Evolutionary conservation across 805 yeast genomes (phyloP).

Genomic region (Metschnikowia arizonensis): DNA sequence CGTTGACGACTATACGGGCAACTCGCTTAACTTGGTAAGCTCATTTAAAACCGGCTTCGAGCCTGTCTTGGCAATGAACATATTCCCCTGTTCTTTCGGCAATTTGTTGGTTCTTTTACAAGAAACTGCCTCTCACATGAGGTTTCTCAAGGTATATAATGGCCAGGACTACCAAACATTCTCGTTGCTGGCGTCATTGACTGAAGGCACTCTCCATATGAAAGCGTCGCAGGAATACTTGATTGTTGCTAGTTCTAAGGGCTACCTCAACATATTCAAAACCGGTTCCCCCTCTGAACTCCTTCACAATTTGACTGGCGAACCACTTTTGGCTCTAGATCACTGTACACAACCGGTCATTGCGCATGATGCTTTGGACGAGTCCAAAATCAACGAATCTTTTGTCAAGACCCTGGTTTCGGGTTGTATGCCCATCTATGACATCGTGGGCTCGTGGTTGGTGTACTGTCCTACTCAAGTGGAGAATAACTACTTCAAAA

Average conservation of each 20-base stretch:
- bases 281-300: background rate
- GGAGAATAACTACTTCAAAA: slow-evolving; percentile 27
- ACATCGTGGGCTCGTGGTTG: slow-evolving; percentile 47
- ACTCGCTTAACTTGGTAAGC: slow-evolving; percentile 11
- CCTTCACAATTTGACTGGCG: background rate
- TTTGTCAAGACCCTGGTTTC: slow-evolving; percentile 29
- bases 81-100: slow-evolving; percentile 7
- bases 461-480: slow-evolving; percentile 41
- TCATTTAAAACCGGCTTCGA: slow-evolving; percentile 5
- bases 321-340: background rate
- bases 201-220: slow-evolving; percentile 6
- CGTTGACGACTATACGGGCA: slow-evolving; percentile 8
- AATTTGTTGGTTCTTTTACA: slow-evolving; percentile 5
- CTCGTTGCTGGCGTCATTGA: background rate
- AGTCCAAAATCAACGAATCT: slow-evolving; percentile 8
- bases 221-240: slow-evolving; percentile 11
- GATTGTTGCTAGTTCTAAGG: slow-evolving; percentile 9
- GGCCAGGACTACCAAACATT: background rate
- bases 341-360: slow-evolving; percentile 10
- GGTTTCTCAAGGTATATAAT: background rate
- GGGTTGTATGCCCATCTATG: slow-evolving; percentile 43
- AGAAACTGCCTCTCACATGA: background rate
- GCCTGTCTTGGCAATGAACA: slow-evolving; percentile 12
- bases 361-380: slow-evolving; percentile 5
- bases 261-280: slow-evolving; percentile 11